Percentiles rank a stretch among this genome's conserved stretches.
These are phyloP conservation scores for Venturia carpophila DNA, from an alignment of 2,329 filamentous ascomycete species.

Conservation along the genomic window DNA sequence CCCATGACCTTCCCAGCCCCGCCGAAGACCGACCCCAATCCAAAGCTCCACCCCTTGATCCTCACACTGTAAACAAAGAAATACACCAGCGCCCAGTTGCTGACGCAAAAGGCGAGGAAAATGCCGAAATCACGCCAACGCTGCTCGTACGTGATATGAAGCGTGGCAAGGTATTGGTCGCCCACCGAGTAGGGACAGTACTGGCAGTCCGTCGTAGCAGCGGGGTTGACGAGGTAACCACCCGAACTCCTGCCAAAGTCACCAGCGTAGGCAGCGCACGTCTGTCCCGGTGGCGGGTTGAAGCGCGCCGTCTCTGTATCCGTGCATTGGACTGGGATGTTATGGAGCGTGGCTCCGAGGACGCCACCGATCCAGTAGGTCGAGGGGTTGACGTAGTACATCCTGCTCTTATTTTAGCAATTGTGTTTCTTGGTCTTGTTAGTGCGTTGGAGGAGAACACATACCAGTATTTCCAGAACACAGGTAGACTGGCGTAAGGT, in stretches of 20 bases:
- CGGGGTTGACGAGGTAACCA: slow-evolving; percentile 58
- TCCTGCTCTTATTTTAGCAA: slow-evolving; percentile 27
- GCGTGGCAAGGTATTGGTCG: slow-evolving; percentile 52
- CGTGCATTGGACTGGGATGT: slow-evolving; percentile 42
- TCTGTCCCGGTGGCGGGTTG: slow-evolving; percentile 34
- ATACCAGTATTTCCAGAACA: slow-evolving; percentile 60
- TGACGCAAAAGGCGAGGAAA: slow-evolving; percentile 44
- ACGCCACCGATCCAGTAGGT: slow-evolving; percentile 51
- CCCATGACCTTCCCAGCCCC: not conserved
- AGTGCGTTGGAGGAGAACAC: not conserved
- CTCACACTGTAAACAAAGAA: slow-evolving; percentile 71
- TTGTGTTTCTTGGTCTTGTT: not conserved
- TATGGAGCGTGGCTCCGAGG: slow-evolving; percentile 36
- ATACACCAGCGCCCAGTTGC: slow-evolving; percentile 62
- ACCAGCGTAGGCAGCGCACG: slow-evolving; percentile 39
- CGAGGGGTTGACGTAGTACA: slow-evolving; percentile 61
- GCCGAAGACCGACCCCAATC: slow-evolving; percentile 40
- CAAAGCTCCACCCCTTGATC: slow-evolving; percentile 63
- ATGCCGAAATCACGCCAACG: slow-evolving; percentile 50
- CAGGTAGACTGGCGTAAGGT: slow-evolving; percentile 49
- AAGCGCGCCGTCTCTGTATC: slow-evolving; percentile 36
- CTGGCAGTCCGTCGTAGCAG: slow-evolving; percentile 53
- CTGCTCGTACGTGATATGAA: slow-evolving; percentile 38
- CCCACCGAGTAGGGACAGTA: slow-evolving; percentile 64
- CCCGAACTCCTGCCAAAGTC: slow-evolving; percentile 35